Percentiles rank a stretch among this genome's conserved stretches.
Conservation (phyloP, 164 flowering plant species). For the Tetracentron sinense region DNA sequence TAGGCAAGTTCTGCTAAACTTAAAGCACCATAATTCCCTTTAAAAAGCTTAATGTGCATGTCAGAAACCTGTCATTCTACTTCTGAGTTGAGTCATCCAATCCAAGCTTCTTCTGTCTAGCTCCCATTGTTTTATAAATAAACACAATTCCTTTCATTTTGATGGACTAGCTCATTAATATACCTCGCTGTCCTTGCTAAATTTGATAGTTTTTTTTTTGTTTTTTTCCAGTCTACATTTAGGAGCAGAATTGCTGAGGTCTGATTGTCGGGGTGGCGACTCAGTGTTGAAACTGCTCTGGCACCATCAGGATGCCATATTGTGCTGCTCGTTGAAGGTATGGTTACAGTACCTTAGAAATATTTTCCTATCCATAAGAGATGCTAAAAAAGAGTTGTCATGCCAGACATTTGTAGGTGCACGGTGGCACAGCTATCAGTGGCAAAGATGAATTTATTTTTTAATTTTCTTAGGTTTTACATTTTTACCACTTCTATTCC, state of each 20-base stretch:
- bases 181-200: too few species aligned
- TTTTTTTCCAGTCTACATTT: slow-evolving; percentile 52
- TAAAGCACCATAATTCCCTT: too few species aligned
- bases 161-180: background rate
- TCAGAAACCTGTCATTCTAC: background rate
- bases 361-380: background rate
- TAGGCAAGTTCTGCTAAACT: slow-evolving; percentile 43
- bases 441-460: background rate
- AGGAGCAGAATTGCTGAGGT: slow-evolving; percentile 62
- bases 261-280: slow-evolving; percentile 47
- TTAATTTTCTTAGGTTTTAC: background rate
- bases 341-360: background rate
- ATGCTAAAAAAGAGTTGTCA: background rate
- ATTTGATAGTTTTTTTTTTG: background rate
- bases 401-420: background rate
- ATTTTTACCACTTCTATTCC: background rate
- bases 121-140: background rate
- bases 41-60: too few species aligned
- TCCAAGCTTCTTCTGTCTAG: background rate
- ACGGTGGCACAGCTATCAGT: background rate
- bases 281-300: slow-evolving; percentile 66
- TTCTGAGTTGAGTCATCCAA: background rate
- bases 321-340: slow-evolving; percentile 96
- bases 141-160: too few species aligned
- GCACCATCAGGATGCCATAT: slow-evolving; percentile 88